Base-by-base conservation (phyloP, 148 eudicot genomes). In the Silene latifolia region DNA sequence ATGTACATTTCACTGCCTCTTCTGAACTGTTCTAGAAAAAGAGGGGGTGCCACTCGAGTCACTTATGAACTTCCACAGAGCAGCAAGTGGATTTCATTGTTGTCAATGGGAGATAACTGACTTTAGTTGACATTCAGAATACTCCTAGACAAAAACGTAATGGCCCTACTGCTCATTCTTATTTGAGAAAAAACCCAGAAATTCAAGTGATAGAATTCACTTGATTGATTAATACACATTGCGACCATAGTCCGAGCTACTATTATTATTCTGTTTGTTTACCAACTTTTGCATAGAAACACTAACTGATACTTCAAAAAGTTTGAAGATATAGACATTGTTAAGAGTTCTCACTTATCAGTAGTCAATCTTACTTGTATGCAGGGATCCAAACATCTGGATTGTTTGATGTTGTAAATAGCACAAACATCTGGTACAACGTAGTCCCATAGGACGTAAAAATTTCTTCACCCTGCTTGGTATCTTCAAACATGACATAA, bases 331-430 rank as follows among this genome's bases (percentile, higher is more conserved):
- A 51, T 51, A 68, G 6, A 68, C n/a, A 68, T 19, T 8, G 27
- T 68, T 13, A 54, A n/a, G 42, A 70, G 59, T 25, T 62, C 27
- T 53, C 13, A 75, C 66, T 25, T 69, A 35, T 53, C 17, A 75
- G 69, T 54, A 71, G 44, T 27, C 29, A 27, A 61, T 35, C 91
- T 91, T 85, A 93, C 98, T 94, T 94, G 83, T 94, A 94, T 56
- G 98, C 98, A 57, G 98, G 98, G 81, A 91, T 87, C 98, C 98
- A 94, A 56, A 90, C 98, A 83, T 90, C 97, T 4, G 98, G 98
- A 77, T 84, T 94, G 86, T 94, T 94, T 46, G 98, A 91, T 47
- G 98, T 91, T 46, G 98, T 91, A 78, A 92, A 94, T 44, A 94
- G 78, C 67, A 94, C 82, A 80, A 91, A 88, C 98, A 94, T 94